These are phyloP conservation scores for Excoecaria agallocha DNA, from an alignment of 345 rosid genomes.

Conservation along the genomic window DNA sequence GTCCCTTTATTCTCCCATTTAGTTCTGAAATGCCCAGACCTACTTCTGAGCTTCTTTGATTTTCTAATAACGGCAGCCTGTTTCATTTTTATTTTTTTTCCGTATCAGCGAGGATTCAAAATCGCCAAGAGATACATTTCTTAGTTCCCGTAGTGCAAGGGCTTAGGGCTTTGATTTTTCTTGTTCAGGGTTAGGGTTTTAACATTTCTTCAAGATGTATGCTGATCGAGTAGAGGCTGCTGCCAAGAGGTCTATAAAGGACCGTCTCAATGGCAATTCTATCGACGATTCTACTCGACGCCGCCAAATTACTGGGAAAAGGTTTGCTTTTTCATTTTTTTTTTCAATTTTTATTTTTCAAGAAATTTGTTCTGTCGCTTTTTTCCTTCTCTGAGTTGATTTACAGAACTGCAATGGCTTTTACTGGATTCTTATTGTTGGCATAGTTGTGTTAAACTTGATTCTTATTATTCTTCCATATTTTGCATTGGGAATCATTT, in stretches of 20 bases:
- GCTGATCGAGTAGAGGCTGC: constrained; percentile 85
- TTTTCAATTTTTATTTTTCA: background rate
- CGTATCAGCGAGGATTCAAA: too few species aligned
- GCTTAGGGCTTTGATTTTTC: too few species aligned
- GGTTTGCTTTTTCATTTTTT: constrained; percentile 44
- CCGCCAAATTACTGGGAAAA: constrained; percentile 71
- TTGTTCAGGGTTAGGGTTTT: constrained; percentile 41
- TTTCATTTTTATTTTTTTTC: too few species aligned
- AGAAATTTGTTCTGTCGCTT: background rate
- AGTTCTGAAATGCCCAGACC: too few species aligned
- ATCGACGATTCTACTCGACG: constrained; percentile 44
- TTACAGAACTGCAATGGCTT: background rate
- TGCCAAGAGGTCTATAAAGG: constrained; percentile 56
- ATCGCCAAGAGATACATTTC: too few species aligned
- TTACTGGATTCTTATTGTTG: background rate
- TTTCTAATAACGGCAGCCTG: too few species aligned
- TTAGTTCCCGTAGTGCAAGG: too few species aligned
- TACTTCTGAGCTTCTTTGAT: too few species aligned
- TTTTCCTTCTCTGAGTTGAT: background rate
- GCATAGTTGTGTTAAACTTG: background rate
- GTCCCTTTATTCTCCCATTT: too few species aligned
- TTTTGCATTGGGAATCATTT: constrained; percentile 4
- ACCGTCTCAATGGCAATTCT: constrained; percentile 72
- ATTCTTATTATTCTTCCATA: background rate
- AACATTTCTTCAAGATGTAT: constrained; percentile 50